Percentiles rank a stretch among this genome's conserved stretches.
These are phyloP conservation scores for Nicotiana obtusifolia DNA, from an alignment of 257 asterid genomes.

Conservation along the genomic window DNA sequence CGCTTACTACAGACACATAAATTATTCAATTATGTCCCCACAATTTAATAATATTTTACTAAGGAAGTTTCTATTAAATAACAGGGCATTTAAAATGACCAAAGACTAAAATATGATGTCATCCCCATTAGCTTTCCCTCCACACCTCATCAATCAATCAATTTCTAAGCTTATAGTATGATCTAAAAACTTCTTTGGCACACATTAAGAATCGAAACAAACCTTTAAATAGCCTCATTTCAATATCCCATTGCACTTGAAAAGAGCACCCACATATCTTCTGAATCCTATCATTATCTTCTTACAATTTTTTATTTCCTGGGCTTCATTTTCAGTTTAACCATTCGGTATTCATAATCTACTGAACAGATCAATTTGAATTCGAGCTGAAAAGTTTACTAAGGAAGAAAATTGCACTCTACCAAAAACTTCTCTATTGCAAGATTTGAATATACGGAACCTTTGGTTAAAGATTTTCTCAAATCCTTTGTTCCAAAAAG, in stretches of 20 bases:
- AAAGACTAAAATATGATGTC: slow-evolving; percentile 2
- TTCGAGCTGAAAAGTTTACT: fast-evolving
- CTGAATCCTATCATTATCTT: neutral
- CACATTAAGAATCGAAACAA: slow-evolving; percentile 10
- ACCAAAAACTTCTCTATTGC: too few relatives aligned
- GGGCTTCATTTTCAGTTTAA: neutral
- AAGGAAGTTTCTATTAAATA: neutral
- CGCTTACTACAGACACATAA: neutral
- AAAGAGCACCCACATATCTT: neutral
- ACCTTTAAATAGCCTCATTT: slow-evolving; percentile 13
- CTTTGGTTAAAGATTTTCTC: too few relatives aligned
- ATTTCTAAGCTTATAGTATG: neutral
- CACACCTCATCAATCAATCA: slow-evolving; percentile 21
- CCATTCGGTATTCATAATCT: neutral
- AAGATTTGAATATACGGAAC: too few relatives aligned
- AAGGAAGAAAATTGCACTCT: too few relatives aligned
- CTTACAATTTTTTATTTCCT: neutral
- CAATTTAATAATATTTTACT: neutral
- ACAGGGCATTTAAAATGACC: neutral
- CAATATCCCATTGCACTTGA: neutral
- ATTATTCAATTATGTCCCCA: neutral
- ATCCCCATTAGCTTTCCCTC: slow-evolving; percentile 33
- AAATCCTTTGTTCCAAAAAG: neutral
- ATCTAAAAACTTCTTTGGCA: slow-evolving; percentile 28
- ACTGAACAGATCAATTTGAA: neutral